A percentile compares a stretch with the other conserved stretches of the same genome.
These are phyloP conservation scores for Kregervanrija pseudodelftensis DNA, from an alignment of 805 yeast species.

Conservation along the genomic window DNA sequence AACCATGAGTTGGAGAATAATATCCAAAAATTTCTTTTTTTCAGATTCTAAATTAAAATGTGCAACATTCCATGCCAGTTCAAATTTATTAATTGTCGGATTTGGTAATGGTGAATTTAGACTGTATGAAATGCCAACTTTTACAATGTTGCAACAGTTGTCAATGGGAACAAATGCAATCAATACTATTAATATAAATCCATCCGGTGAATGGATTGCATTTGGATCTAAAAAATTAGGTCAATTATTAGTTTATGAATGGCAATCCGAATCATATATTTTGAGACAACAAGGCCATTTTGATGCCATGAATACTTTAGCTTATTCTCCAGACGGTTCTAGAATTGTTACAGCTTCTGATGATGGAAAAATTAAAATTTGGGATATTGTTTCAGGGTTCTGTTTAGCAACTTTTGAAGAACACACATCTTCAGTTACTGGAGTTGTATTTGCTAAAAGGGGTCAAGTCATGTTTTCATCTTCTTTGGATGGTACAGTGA, in stretches of 20 bases:
- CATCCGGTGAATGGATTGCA: constrained; percentile 93
- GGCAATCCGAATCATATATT: constrained; percentile 96
- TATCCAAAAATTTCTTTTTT: constrained; percentile 67
- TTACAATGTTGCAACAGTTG: constrained; percentile 74
- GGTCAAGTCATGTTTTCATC: constrained; percentile 91
- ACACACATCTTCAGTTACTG: constrained; percentile 84
- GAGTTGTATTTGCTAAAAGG: constrained; percentile 75
- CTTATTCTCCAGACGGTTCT: constrained; percentile 93
- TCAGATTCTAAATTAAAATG: constrained; percentile 69
- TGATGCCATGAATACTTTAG: constrained; percentile 76
- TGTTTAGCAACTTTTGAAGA: constrained; percentile 88
- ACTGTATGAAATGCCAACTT: constrained; percentile 78
- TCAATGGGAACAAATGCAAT: constrained; percentile 90
- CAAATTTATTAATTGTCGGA: constrained; percentile 78
- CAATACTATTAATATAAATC: constrained; percentile 71
- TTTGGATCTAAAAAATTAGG: constrained; percentile 88
- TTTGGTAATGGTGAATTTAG: constrained; percentile 87
- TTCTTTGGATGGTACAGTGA: constrained; percentile 91
- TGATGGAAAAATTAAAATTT: constrained; percentile 92
- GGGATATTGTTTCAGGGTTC: constrained; percentile 93
- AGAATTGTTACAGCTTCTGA: constrained; percentile 89
- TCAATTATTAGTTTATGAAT: constrained; percentile 93
- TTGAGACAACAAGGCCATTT: constrained; percentile 96
- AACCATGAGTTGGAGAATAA: constrained; percentile 73
- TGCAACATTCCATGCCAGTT: constrained; percentile 70